Evolutionary conservation across 2,329 filamentous ascomycete species (phyloP).

Genomic region (Fusarium decemcellulare): DNA sequence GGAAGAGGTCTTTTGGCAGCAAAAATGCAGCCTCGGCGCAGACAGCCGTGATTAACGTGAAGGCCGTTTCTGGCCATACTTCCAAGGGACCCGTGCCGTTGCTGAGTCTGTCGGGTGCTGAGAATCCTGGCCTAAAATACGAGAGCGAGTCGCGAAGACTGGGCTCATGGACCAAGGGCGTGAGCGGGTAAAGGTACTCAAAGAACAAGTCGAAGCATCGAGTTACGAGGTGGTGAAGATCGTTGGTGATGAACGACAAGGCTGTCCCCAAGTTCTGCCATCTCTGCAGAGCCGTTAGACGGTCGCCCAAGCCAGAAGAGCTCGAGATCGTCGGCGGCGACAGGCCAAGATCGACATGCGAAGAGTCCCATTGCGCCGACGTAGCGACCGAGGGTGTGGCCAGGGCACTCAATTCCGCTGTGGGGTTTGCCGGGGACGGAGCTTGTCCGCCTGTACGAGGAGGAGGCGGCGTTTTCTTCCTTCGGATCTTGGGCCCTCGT

Average conservation of each 20-base stretch:
- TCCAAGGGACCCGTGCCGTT: constrained; percentile 35
- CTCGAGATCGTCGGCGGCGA: constrained; percentile 41
- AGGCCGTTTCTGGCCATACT: constrained; percentile 54
- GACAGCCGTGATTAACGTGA: constrained; percentile 60
- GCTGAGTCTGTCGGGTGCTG: constrained; percentile 24
- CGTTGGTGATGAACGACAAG: constrained; percentile 42
- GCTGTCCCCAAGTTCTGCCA: constrained; percentile 47
- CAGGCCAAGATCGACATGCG: constrained; percentile 34
- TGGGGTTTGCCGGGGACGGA: constrained; percentile 21
- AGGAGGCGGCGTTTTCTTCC: constrained; percentile 1
- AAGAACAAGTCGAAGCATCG: constrained; percentile 58
- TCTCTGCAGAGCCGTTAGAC: constrained; percentile 44
- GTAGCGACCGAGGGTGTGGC: constrained; percentile 35
- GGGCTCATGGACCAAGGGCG: constrained; percentile 58
- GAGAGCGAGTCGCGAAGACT: constrained; percentile 54
- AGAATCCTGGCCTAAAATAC: constrained; percentile 46
- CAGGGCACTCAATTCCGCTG: constrained; percentile 36
- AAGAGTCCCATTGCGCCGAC: constrained; percentile 41
- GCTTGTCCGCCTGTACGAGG: background rate
- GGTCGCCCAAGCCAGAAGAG: constrained; percentile 11
- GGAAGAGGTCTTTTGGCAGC: constrained; percentile 56
- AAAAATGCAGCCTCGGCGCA: constrained; percentile 59
- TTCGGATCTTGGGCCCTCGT: constrained; percentile 54
- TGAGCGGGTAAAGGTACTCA: constrained; percentile 59
- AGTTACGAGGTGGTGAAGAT: constrained; percentile 46